Evolutionary conservation across 352 stramenopile species (phyloP).

Genomic region (Phytophthora brassicae): DNA sequence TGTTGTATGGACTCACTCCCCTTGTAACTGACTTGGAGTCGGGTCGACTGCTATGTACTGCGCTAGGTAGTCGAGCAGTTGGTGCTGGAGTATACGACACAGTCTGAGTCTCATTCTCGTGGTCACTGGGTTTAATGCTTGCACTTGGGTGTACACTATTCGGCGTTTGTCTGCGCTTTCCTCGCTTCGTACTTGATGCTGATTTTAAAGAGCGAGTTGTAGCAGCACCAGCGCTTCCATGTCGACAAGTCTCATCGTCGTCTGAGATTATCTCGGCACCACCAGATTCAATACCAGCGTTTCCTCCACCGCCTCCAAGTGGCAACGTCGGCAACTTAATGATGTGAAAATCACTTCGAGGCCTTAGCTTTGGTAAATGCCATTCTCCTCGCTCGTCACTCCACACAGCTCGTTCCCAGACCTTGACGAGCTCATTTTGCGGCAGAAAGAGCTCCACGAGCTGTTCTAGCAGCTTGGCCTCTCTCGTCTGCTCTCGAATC

Average conservation of each 20-base stretch:
- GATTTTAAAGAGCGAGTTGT: constrained; percentile 38
- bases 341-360: constrained; percentile 79
- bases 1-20: constrained; percentile 35
- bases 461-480: constrained; percentile 87
- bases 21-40: constrained; percentile 16
- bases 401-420: constrained; percentile 88
- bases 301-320: constrained; percentile 21
- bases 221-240: constrained; percentile 24
- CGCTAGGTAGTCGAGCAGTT: constrained; percentile 34
- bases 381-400: constrained; percentile 81
- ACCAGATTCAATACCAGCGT: constrained; percentile 39
- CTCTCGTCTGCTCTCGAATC: constrained; percentile 88
- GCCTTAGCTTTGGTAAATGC: constrained; percentile 73
- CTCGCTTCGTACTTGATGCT: constrained; percentile 36
- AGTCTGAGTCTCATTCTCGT: constrained; percentile 5
- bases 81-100: constrained; percentile 8
- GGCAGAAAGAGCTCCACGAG: constrained; percentile 85
- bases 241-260: constrained; percentile 41
- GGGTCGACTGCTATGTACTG: constrained; percentile 33
- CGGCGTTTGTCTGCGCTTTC: too few relatives aligned
- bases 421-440: constrained; percentile 85
- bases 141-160: too few relatives aligned
- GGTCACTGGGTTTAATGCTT: constrained; percentile 2
- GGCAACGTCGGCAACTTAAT: constrained; percentile 67
- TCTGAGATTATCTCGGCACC: constrained; percentile 63